Evolutionary conservation across 352 stramenopile genomes (phyloP).

Genomic region (Pythium oligandrum): DNA sequence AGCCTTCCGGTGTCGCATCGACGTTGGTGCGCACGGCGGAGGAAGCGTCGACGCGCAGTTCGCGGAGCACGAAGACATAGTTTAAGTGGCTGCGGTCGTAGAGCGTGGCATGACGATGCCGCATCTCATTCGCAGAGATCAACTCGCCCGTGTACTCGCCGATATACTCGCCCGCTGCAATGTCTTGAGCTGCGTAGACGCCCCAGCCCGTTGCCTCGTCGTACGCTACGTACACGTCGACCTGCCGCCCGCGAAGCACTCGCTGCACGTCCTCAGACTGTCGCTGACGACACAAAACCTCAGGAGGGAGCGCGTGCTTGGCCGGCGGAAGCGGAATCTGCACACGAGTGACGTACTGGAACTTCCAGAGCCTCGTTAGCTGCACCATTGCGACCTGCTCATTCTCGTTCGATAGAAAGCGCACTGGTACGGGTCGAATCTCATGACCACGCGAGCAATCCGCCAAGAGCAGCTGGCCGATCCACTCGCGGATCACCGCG

Average conservation of each 20-base stretch:
- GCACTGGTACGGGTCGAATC: neutral
- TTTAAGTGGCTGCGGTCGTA: slow-evolving; percentile 29
- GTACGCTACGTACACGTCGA: slow-evolving; percentile 26
- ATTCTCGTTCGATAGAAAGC: neutral
- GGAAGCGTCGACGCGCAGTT: slow-evolving; percentile 13
- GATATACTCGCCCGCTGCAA: slow-evolving; percentile 29
- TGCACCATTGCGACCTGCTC: neutral
- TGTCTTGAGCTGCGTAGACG: slow-evolving; percentile 26
- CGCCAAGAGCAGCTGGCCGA: neutral
- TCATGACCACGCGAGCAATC: slow-evolving; percentile 19
- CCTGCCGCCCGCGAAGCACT: slow-evolving; percentile 21
- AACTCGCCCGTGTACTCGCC: slow-evolving; percentile 64
- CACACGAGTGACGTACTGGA: slow-evolving; percentile 28
- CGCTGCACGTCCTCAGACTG: slow-evolving; percentile 16
- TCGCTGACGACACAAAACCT: slow-evolving; percentile 15
- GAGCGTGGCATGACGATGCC: slow-evolving; percentile 24
- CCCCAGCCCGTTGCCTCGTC: slow-evolving; percentile 41
- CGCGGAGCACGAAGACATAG: slow-evolving; percentile 55
- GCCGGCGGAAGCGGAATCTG: slow-evolving; percentile 16
- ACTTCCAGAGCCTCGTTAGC: slow-evolving; percentile 19
- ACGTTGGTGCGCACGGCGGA: slow-evolving; percentile 52
- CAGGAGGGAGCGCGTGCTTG: slow-evolving; percentile 20
- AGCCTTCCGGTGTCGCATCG: slow-evolving; percentile 39
- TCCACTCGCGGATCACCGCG: slow-evolving; percentile 3
- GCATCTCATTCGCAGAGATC: slow-evolving; percentile 40